Conservation (phyloP, 1,139 yeast genomes). For the Pneumocystis sp. region DNA sequence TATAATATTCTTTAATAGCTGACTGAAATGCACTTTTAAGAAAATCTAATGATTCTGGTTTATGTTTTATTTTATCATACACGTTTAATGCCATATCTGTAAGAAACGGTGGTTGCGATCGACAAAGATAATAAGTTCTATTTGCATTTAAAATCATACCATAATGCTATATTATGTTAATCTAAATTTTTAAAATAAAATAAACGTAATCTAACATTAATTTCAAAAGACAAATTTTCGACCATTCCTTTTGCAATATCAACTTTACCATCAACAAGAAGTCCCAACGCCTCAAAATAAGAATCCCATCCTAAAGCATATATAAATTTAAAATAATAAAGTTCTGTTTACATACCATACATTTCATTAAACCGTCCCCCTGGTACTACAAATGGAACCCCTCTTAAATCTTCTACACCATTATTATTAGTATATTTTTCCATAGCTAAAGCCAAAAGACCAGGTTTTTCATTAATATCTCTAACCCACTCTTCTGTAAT, state of each 20-base stretch:
- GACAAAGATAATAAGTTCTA: slow-evolving; percentile 70
- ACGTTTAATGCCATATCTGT: slow-evolving; percentile 81
- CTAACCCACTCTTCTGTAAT: slow-evolving; percentile 58
- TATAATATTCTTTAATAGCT: slow-evolving; percentile 72
- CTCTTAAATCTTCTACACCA: slow-evolving; percentile 39
- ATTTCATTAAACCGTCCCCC: slow-evolving; percentile 95
- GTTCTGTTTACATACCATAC: slow-evolving; percentile 37
- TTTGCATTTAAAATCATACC: neutral
- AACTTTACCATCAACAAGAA: slow-evolving; percentile 48
- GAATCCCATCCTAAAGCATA: slow-evolving; percentile 58
- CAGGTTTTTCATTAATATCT: slow-evolving; percentile 71
- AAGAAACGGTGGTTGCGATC: slow-evolving; percentile 96
- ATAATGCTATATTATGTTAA: neutral
- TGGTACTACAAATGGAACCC: slow-evolving; percentile 85
- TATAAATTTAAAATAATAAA: neutral
- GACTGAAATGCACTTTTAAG: slow-evolving; percentile 52
- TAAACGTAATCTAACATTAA: slow-evolving; percentile 78
- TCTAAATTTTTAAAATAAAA: slow-evolving; percentile 58
- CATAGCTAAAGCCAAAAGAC: slow-evolving; percentile 70
- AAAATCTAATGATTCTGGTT: slow-evolving; percentile 38
- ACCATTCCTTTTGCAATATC: slow-evolving; percentile 83
- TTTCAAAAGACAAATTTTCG: slow-evolving; percentile 81
- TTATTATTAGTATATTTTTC: slow-evolving; percentile 30
- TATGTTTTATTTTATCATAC: slow-evolving; percentile 38
- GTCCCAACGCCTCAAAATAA: slow-evolving; percentile 78